These are phyloP conservation scores for Claviceps pusilla DNA, from an alignment of 2,329 filamentous ascomycete species.

Conservation along the genomic window DNA sequence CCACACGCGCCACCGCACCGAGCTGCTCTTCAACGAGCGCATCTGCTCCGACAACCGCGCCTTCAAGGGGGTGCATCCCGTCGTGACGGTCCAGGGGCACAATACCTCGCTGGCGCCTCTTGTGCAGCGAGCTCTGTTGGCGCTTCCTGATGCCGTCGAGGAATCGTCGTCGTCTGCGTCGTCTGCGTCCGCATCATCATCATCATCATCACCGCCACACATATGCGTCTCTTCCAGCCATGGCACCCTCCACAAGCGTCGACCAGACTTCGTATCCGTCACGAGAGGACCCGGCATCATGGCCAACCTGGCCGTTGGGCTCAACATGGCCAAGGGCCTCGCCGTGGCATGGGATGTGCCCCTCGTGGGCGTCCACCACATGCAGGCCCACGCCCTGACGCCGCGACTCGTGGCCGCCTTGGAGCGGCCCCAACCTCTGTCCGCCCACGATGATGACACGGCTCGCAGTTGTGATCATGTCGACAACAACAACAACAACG, in stretches of 20 bases:
- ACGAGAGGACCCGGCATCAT: slow-evolving; percentile 86
- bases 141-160: slow-evolving; percentile 25
- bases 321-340: slow-evolving; percentile 77
- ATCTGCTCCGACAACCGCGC: slow-evolving; percentile 64
- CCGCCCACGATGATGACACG: not conserved
- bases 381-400: slow-evolving; percentile 92
- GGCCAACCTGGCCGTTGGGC: slow-evolving; percentile 58
- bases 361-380: slow-evolving; percentile 79
- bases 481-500: slow-evolving; percentile 5
- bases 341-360: slow-evolving; percentile 71
- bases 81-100: slow-evolving; percentile 62
- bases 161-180: not conserved
- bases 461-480: not conserved
- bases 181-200: not conserved
- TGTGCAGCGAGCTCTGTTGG: slow-evolving; percentile 45
- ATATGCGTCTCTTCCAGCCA: not conserved
- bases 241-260: slow-evolving; percentile 13
- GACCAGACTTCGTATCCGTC: slow-evolving; percentile 73
- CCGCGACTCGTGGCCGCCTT: slow-evolving; percentile 60
- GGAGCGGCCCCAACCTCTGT: not conserved
- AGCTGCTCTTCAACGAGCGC: slow-evolving; percentile 64
- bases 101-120: slow-evolving; percentile 54
- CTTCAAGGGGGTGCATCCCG: slow-evolving; percentile 67
- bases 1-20: slow-evolving; percentile 31
- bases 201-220: not conserved